Evolutionary conservation across 176 grass and related monocot species (phyloP).

Genomic region (Puccinellia tenuiflora): DNA sequence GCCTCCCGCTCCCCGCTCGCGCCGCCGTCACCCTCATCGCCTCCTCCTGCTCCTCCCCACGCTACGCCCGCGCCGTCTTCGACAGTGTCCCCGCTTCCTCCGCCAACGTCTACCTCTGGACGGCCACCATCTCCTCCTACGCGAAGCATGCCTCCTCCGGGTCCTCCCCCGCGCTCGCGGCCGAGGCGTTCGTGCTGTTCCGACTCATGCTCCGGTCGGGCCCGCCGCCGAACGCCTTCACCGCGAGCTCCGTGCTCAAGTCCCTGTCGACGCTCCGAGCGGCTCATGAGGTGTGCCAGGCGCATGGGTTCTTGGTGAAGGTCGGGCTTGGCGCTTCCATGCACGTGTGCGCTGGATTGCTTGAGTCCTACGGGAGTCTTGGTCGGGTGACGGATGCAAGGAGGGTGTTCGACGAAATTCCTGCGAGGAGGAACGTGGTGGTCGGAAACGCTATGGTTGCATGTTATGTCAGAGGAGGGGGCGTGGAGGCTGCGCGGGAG

Average conservation of each 20-base stretch:
- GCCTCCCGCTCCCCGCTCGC: conserved; percentile 28
- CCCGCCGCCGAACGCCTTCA: conserved; percentile 45
- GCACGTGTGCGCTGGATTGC: conserved; percentile 33
- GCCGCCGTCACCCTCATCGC: conserved; percentile 42
- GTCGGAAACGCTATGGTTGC: conserved; percentile 34
- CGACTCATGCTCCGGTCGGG: conserved; percentile 42
- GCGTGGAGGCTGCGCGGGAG: conserved; percentile 16
- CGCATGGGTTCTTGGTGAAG: conserved; percentile 28
- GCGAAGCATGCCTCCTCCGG: conserved; percentile 35
- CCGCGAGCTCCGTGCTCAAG: conserved; percentile 44
- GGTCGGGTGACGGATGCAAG: conserved; percentile 14
- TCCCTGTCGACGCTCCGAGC: conserved; percentile 24
- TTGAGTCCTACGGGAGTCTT: conserved; percentile 34
- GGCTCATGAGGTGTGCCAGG: conserved; percentile 20
- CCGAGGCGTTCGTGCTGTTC: conserved; percentile 34
- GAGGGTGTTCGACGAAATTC: conserved; percentile 23
- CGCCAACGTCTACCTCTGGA: conserved; percentile 48
- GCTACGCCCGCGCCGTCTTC: conserved; percentile 45
- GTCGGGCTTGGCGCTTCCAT: conserved; percentile 23
- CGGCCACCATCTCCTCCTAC: conserved; percentile 35
- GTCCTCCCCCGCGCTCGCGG: not conserved
- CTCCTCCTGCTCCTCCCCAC: conserved; percentile 12
- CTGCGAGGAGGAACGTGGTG: conserved; percentile 13
- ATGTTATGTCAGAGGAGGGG: conserved; percentile 32
- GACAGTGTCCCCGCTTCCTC: conserved; percentile 4